phyloP scores from a whole-genome alignment of 1,284 basidiomycete genomes.

The Rugosomyces carneus region DNA sequence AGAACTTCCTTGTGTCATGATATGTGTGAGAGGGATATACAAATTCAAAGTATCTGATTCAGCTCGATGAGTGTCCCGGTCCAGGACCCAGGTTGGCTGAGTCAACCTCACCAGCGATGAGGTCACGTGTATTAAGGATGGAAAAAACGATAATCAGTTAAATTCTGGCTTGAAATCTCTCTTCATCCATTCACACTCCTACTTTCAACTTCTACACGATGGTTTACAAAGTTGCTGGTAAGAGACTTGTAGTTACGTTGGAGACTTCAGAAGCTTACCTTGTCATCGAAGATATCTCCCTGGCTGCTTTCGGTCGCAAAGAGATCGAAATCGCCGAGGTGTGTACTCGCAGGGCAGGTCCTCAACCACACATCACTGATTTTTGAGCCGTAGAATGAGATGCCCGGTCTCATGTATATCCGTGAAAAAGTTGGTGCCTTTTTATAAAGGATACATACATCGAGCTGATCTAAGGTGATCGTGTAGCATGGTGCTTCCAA shows the following conservation, averaged over 20 bases:
- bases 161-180: conserved; percentile 14
- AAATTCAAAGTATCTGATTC: background rate
- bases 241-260: conserved; percentile 11
- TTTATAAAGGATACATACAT: conserved; percentile 8
- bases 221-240: conserved; percentile 83
- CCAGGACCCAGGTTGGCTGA: background rate
- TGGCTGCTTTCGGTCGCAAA: conserved; percentile 96
- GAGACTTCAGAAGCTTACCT: background rate
- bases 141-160: conserved; percentile 31
- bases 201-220: conserved; percentile 41
- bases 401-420: conserved; percentile 93
- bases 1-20: background rate
- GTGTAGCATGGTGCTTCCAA: conserved; percentile 71
- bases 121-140: conserved; percentile 24
- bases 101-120: background rate
- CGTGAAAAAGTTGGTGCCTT: conserved; percentile 60
- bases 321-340: conserved; percentile 98
- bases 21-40: background rate
- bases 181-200: conserved; percentile 27
- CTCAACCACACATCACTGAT: conserved; percentile 16
- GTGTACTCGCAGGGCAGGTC: conserved; percentile 17
- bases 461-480: conserved; percentile 19
- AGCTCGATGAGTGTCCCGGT: background rate
- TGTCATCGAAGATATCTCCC: conserved; percentile 71
- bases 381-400: conserved; percentile 59